phyloP scores from a whole-genome alignment of 805 yeast species.

The Pichia heedii region DNA sequence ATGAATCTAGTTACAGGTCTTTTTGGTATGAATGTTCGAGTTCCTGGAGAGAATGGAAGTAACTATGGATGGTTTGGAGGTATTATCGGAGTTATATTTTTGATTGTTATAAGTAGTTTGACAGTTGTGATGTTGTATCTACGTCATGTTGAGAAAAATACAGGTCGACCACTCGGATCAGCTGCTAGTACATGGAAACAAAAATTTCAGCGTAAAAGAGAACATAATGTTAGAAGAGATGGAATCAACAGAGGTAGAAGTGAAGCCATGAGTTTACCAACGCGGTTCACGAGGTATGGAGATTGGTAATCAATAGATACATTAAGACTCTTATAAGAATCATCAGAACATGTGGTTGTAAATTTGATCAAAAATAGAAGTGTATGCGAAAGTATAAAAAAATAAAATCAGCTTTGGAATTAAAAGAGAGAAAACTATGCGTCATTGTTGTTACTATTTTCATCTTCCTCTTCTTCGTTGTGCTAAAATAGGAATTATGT shows the following conservation, averaged over 20 bases:
- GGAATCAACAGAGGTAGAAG: constrained; percentile 11
- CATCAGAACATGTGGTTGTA: too few species aligned
- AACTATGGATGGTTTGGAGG: constrained; percentile 48
- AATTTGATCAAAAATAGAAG: too few species aligned
- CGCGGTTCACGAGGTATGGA: constrained; percentile 25
- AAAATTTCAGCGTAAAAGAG: constrained; percentile 21
- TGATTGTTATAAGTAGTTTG: constrained; percentile 17
- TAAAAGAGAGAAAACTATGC: too few species aligned
- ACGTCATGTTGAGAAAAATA: constrained; percentile 14
- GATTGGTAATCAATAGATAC: too few species aligned
- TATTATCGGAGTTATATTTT: constrained; percentile 24
- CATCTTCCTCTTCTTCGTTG: too few species aligned
- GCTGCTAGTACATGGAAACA: neutral
- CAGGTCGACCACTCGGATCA: constrained; percentile 2
- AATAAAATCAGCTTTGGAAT: too few species aligned
- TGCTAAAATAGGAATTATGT: too few species aligned
- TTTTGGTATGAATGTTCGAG: constrained; percentile 90
- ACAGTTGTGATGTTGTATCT: constrained; percentile 20
- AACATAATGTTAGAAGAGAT: neutral
- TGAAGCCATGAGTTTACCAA: constrained; percentile 25
- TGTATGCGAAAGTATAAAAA: too few species aligned
- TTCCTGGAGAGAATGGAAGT: constrained; percentile 54
- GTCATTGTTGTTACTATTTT: too few species aligned
- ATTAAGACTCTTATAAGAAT: too few species aligned
- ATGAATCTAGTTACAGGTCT: constrained; percentile 83